Evolutionary conservation across 495 filamentous ascomycete species (phyloP).

Genomic region (Tricharina praecox): DNA sequence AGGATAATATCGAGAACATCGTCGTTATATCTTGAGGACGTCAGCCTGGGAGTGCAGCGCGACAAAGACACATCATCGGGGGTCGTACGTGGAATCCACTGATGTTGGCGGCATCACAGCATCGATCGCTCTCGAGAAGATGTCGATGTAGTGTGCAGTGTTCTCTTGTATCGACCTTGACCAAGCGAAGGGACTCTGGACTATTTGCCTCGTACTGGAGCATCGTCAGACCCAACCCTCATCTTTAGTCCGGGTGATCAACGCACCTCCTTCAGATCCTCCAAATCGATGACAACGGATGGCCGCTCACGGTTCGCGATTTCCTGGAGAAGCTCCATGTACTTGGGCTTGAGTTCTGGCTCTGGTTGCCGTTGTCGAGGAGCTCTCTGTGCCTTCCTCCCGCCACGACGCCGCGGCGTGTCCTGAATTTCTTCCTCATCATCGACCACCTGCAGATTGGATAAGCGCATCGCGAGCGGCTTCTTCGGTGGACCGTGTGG

Average conservation of each 20-base stretch:
- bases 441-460: constrained; percentile 74
- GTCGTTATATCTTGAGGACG: constrained; percentile 59
- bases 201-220: constrained; percentile 42
- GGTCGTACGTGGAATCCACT: constrained; percentile 53
- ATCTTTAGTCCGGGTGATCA: not conserved
- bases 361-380: constrained; percentile 8
- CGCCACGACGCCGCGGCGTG: constrained; percentile 27
- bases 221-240: not conserved
- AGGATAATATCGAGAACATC: constrained; percentile 95
- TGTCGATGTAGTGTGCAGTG: constrained; percentile 86
- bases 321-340: constrained; percentile 76
- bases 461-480: constrained; percentile 56
- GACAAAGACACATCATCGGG: constrained; percentile 8
- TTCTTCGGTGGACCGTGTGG: constrained; percentile 51
- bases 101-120: constrained; percentile 66
- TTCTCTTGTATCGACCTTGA: constrained; percentile 71
- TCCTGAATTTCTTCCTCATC: constrained; percentile 45
- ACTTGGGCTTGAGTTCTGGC: constrained; percentile 59
- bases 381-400: constrained; percentile 30
- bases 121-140: constrained; percentile 77
- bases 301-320: constrained; percentile 59
- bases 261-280: constrained; percentile 61
- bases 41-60: constrained; percentile 6
- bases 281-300: constrained; percentile 71
- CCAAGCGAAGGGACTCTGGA: constrained; percentile 51